A percentile compares a stretch with the other conserved stretches of the same genome.
Conservation (phyloP, 2,329 filamentous ascomycete species). For the Elsinoe batatas region DNA sequence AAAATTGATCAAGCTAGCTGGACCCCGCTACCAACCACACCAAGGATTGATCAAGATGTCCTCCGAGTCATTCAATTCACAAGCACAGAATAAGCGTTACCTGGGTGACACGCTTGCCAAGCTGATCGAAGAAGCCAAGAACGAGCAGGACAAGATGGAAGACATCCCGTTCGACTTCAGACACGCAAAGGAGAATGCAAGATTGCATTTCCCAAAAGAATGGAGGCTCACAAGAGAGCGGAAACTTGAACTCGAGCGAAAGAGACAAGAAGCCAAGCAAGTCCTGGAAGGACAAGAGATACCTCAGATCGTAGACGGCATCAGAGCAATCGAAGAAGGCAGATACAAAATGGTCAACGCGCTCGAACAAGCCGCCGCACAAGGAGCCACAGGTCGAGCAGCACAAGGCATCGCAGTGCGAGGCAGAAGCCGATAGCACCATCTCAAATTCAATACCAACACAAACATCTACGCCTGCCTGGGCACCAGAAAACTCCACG, state of each 20-base stretch:
- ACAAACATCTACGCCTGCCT: not conserved
- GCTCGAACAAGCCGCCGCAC: not conserved
- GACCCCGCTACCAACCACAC: conserved; percentile 77
- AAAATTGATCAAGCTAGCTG: conserved; percentile 83
- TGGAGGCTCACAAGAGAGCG: conserved; percentile 73
- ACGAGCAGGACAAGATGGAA: conserved; percentile 68
- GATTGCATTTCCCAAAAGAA: conserved; percentile 63
- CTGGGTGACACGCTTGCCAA: conserved; percentile 67
- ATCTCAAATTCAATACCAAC: too few species aligned
- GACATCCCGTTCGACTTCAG: conserved; percentile 84
- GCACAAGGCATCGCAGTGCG: not conserved
- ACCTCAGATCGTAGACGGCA: conserved; percentile 13
- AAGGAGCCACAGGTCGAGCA: not conserved
- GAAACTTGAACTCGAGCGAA: conserved; percentile 52
- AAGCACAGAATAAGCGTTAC: conserved; percentile 95
- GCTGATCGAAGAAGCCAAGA: conserved; percentile 63
- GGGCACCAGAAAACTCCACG: not conserved
- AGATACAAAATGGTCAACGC: conserved; percentile 9
- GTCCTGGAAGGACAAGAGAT: conserved; percentile 45
- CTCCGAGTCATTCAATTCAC: conserved; percentile 71
- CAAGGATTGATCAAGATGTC: conserved; percentile 78
- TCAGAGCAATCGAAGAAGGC: conserved; percentile 15
- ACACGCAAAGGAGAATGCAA: conserved; percentile 63
- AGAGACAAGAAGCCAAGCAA: conserved; percentile 43
- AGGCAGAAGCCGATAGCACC: not conserved